phyloP scores from a whole-genome alignment of 2,329 filamentous ascomycete species.

The Beauveria brongniartii region DNA sequence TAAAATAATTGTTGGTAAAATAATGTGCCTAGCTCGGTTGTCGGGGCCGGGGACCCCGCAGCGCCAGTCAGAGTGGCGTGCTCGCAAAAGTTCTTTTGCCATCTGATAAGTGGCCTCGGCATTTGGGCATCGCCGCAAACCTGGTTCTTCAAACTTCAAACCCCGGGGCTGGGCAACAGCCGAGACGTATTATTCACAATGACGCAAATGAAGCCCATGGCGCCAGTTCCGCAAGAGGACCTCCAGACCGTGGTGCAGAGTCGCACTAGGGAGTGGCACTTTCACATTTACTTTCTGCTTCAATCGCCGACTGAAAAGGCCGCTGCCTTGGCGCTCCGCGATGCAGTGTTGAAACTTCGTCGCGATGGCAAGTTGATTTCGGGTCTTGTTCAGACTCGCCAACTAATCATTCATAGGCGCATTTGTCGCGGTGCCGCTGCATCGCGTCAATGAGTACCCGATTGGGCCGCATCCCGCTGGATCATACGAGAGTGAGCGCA shows the following conservation, averaged over 20 bases:
- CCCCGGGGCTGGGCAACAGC: not conserved
- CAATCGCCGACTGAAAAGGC: constrained; percentile 24
- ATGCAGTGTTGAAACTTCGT: constrained; percentile 24
- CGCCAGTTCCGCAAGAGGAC: constrained; percentile 18
- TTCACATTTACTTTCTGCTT: constrained; percentile 27
- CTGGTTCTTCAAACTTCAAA: not conserved
- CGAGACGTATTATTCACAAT: not conserved
- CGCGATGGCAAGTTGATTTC: constrained; percentile 20
- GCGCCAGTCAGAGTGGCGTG: not conserved
- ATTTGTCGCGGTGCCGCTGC: constrained; percentile 25
- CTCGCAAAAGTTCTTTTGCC: constrained; percentile 1
- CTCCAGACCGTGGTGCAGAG: constrained; percentile 22
- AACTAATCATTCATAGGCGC: constrained; percentile 18
- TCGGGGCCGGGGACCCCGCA: not conserved
- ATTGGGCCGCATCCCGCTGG: constrained; percentile 27
- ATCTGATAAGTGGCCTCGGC: constrained; percentile 5
- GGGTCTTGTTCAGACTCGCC: not conserved
- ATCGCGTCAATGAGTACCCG: constrained; percentile 24
- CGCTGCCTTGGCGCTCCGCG: constrained; percentile 24
- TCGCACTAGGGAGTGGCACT: constrained; percentile 25
- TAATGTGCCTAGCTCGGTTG: not conserved
- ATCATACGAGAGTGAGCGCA: constrained; percentile 23
- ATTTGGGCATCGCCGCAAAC: not conserved
- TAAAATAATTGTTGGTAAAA: not conserved
- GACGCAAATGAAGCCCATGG: constrained; percentile 7